Base-by-base conservation (phyloP, 768 basidiomycete species). In the Boletellus sp. region DNA sequence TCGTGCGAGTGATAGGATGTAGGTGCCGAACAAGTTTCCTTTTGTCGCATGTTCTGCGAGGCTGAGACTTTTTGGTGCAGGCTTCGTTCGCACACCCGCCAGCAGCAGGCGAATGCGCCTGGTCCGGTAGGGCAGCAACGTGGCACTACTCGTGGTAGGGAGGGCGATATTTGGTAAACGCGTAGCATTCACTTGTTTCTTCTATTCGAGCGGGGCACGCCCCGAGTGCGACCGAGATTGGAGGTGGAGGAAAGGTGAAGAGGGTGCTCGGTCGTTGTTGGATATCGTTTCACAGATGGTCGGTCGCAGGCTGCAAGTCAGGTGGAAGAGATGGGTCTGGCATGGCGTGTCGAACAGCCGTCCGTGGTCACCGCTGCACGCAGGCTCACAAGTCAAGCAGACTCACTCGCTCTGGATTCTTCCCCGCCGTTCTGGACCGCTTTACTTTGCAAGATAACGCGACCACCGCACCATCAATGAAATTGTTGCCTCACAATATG, bases 21-120 rank as follows among this genome's bases (percentile, higher is more conserved):
- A 76, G 75, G 87, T 61, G 61, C 54, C 50, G 53, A 42, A 53
- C 49, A 48, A 44, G n/a, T n/a, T 59, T 54, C 20, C 41, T 34
- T 56, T 60, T 59, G 41, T 45, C 44, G 15, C 6, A 10, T 43
- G 52, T 32, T 55, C 50, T 26, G 28, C 42, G 39, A 16, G 10
- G 36, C 63, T 67, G 38, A 67, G 13, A 26, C 35, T 17, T 39
- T 17, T 42, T 42, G 34, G 20, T 39, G 24, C 61, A 90, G 88
- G 87, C 83, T 91, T 59, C 88, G 89, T 61, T 91, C 89, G 53
- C 87, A 89, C 75, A 90, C 77, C 38, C 85, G 88, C 61, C 89
- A 90, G 72, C 86, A 88, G 66, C 84, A 84, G 59, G 68, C 70
- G 2, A 72, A 72, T 34, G 74, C 83, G 38, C 80, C 76, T 51